Evolutionary conservation across 176 grass and related monocot genomes (phyloP).

Genomic region (Poa annua): DNA sequence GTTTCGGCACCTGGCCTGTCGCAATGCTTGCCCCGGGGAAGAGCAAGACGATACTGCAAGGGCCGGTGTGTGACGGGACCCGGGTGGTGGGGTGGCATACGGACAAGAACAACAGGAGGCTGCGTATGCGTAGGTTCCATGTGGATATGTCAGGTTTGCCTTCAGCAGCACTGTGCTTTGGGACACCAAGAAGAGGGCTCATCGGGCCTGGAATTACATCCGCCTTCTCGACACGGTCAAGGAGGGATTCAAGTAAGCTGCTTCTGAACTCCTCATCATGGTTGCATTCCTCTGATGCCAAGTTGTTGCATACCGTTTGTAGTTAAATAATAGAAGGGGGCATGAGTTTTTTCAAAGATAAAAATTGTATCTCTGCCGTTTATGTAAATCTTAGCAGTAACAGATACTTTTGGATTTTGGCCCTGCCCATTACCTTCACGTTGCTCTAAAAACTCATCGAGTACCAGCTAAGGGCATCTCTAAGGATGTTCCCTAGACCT

Average conservation of each 20-base stretch:
- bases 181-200: slow-evolving; percentile 61
- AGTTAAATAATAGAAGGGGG: neutral
- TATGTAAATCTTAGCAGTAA: neutral
- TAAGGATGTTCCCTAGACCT: too few species aligned
- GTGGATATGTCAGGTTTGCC: slow-evolving; percentile 61
- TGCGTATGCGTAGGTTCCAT: slow-evolving; percentile 57
- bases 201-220: slow-evolving; percentile 57
- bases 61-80: slow-evolving; percentile 57
- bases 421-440: neutral
- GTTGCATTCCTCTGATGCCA: neutral
- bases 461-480: too few species aligned
- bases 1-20: slow-evolving; percentile 75
- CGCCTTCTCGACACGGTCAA: slow-evolving; percentile 51
- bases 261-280: neutral
- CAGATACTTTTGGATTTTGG: neutral
- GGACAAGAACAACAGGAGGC: slow-evolving; percentile 42
- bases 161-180: slow-evolving; percentile 76
- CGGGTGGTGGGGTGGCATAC: slow-evolving; percentile 72
- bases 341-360: neutral
- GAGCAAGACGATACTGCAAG: slow-evolving; percentile 56
- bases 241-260: slow-evolving; percentile 56
- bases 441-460: neutral
- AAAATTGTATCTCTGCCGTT: neutral
- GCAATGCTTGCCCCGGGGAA: slow-evolving; percentile 54
- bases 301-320: neutral